Evolutionary conservation across 495 filamentous ascomycete genomes (phyloP), one percentile per base, ranked within the genome.

Genomic region (Pseudevernia furfuracea): DNA sequence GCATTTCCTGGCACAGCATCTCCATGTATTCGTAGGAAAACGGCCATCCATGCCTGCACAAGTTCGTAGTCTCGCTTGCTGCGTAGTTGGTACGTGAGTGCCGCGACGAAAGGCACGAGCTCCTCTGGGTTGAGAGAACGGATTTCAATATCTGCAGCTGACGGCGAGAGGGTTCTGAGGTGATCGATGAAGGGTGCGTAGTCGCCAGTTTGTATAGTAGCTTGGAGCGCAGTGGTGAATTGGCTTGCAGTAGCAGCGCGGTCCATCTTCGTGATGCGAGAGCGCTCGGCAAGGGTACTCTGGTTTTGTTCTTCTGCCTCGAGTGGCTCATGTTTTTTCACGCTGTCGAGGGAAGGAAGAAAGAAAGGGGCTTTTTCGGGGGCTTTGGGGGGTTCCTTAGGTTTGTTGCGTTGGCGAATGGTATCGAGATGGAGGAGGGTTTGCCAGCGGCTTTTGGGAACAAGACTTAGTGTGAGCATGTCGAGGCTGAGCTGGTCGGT

Each of bases 291-390:
- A 37, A 75, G 70, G 17, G 70, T 71, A 28, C 73, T 75, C 48
- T 71, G 77, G 61, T 66, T 71, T 55, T n/a, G 69, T 10, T 66
- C 63, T 32, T 28, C 63, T 44, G 55, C 59, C 8, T 28, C 57
- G 36, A 21, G 6, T 11, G 55, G 46, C 32, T 32, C 15, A 14
- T 43, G 43, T 15, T 32, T 2, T 17, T 74, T 65, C 46, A 43
- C 32, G 37, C 71, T 64, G 7, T 64, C 62, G 9, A 89, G 75
- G 2, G 90, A 87, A 15, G 92, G 90, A 19, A 99, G 80, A 79
- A 97, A 99, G 77, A 99, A 99, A 2, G 94, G 94, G 0, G 94
- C 92, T 71, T 94, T 96, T 71, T 96, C 89, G 6, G 95, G 94
- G 4, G 84, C 81, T 78, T 97, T 96, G 34, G 92, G 91, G 1